A percentile compares a stretch with the other conserved stretches of the same genome.
Conservation (phyloP, 768 basidiomycete species). For the Xerocomus brunneocitrinus region DNA sequence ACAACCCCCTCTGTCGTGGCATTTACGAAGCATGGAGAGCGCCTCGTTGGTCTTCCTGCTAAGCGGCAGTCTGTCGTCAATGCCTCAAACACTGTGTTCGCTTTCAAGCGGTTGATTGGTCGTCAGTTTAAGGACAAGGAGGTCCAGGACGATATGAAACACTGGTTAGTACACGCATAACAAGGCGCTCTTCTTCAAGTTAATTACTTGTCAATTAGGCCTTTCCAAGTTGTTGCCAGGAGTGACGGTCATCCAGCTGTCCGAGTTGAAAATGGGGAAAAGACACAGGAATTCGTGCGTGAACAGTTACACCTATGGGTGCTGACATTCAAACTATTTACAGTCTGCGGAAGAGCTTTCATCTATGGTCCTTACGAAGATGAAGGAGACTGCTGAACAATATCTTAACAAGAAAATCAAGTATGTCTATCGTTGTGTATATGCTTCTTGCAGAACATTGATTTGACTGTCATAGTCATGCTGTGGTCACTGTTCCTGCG, state of each 20-base stretch:
- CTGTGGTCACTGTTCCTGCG: conserved; percentile 93
- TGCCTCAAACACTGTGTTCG: conserved; percentile 88
- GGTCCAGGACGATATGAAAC: conserved; percentile 84
- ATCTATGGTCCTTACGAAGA: conserved; percentile 85
- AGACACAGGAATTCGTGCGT: conserved; percentile 75
- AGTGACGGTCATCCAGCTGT: conserved; percentile 74
- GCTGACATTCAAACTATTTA: conserved; percentile 15
- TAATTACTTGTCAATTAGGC: conserved; percentile 42
- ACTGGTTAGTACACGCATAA: conserved; percentile 53
- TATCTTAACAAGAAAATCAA: conserved; percentile 91
- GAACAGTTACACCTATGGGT: not conserved
- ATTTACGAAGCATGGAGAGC: conserved; percentile 98
- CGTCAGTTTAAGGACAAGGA: conserved; percentile 91
- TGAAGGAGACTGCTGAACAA: conserved; percentile 94
- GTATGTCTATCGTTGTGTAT: conserved; percentile 43
- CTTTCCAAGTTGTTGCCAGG: conserved; percentile 72
- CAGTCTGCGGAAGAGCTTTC: conserved; percentile 85
- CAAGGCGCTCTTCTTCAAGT: not conserved
- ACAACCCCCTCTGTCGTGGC: conserved; percentile 98
- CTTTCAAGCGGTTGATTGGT: conserved; percentile 92
- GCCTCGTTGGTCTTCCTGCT: conserved; percentile 91
- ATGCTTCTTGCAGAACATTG: not conserved
- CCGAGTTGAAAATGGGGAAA: conserved; percentile 81
- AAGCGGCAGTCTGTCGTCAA: conserved; percentile 98
- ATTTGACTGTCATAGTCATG: conserved; percentile 46